phyloP scores from a whole-genome alignment of 2,329 filamentous ascomycete genomes.

The Colletotrichum trifolii region DNA sequence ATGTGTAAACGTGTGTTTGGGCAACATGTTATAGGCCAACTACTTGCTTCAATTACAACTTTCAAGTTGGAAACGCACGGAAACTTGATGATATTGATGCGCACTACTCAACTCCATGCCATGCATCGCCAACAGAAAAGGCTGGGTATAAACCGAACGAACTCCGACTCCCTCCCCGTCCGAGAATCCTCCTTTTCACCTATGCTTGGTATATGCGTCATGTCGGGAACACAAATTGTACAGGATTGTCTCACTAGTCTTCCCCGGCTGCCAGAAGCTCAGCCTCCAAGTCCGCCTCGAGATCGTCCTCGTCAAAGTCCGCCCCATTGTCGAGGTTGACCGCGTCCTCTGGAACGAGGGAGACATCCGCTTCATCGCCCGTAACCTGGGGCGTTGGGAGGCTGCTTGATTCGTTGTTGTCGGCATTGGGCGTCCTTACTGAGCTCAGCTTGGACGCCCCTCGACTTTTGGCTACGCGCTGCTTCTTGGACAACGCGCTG shows the following conservation, averaged over 20 bases:
- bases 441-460: constrained; percentile 60
- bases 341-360: constrained; percentile 38
- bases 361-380: constrained; percentile 53
- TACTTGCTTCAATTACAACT: constrained; percentile 4
- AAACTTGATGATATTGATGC: constrained; percentile 25
- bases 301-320: constrained; percentile 63
- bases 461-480: constrained; percentile 57
- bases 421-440: constrained; percentile 54
- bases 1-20: too few relatives aligned
- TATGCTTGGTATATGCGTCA: constrained; percentile 11
- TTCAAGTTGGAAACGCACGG: constrained; percentile 10
- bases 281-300: constrained; percentile 70
- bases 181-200: neutral
- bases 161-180: constrained; percentile 27
- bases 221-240: neutral
- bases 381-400: constrained; percentile 55
- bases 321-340: constrained; percentile 44
- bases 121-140: constrained; percentile 36
- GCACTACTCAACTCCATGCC: constrained; percentile 38
- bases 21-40: neutral
- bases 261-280: constrained; percentile 67
- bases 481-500: constrained; percentile 60
- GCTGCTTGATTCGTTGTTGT: constrained; percentile 48
- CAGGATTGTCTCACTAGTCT: constrained; percentile 3
- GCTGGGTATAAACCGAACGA: constrained; percentile 37